phyloP scores from a whole-genome alignment of 169 alveolate genomes.

The Plasmodium yoelii region DNA sequence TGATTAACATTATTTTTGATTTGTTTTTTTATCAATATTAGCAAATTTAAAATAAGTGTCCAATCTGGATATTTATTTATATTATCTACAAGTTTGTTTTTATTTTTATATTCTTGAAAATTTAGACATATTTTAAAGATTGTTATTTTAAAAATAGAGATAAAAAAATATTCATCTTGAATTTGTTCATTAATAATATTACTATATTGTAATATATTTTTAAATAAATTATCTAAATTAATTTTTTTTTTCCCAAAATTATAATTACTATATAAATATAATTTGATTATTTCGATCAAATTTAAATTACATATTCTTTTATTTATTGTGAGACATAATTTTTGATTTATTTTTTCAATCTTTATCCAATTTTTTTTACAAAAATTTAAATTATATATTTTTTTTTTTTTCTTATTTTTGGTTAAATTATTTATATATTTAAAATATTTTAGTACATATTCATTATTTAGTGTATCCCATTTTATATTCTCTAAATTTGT shows the following conservation, averaged over 20 bases:
- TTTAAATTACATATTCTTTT: slow-evolving; percentile 5
- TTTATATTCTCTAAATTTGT: slow-evolving; percentile 6
- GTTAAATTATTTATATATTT: slow-evolving; percentile 37
- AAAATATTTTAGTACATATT: slow-evolving; percentile 24
- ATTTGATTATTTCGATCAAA: slow-evolving; percentile 27
- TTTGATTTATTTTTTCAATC: background rate
- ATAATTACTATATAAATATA: slow-evolving; percentile 25
- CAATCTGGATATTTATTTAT: no score
- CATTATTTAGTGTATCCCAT: slow-evolving; percentile 5
- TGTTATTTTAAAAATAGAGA: slow-evolving; percentile 28
- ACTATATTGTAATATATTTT: slow-evolving; percentile 19
- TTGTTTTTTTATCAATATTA: slow-evolving; percentile 7
- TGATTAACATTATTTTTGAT: slow-evolving; percentile 5
- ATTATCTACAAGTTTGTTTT: no score
- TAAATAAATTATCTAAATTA: background rate
- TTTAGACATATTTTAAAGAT: slow-evolving; percentile 4
- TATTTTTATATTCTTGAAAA: no score
- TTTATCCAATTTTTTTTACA: background rate
- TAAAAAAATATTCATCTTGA: slow-evolving; percentile 6
- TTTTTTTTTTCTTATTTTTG: background rate
- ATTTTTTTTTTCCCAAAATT: slow-evolving; percentile 8
- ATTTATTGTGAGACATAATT: slow-evolving; percentile 3
- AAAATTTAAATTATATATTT: background rate
- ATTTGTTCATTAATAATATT: background rate
- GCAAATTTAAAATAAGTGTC: no score